Evolutionary conservation across 306 rosid genomes (phyloP), one percentile per base, ranked within the genome.

Genomic region (Abrus pulchellus): DNA sequence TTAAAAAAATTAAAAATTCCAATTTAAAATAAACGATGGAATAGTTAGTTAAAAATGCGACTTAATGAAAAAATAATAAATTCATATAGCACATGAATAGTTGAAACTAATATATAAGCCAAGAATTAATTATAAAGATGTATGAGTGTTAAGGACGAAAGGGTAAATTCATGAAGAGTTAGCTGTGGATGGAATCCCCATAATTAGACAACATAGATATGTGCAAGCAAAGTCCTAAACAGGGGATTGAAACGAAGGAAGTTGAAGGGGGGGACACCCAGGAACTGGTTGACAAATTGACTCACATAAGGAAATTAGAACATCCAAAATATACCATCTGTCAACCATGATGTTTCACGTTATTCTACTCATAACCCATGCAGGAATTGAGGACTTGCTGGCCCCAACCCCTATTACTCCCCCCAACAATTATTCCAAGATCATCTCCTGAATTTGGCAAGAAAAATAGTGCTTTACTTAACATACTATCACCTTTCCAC

Each of bases 291-390:
- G 69, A 74, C 20, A 74, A 70, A 32, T 54, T 62, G 1, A 80
- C 29, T 75, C 54, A 52, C 7, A 6, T 1, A 56, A 14, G 48
- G 33, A 72, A 69, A 53, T 44, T 64, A 73, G 68, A 71, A 64
- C 94, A 76, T 78, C 86, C 88, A 86, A 85, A 72, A 82, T 65
- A 82, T 65, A 81, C 82, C 82, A 80, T 68, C 85, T 85, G 87
- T 88, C 86, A 83, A 83, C 83, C 87, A 88, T 88, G 84, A 88
- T 88, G 90, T 76, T 89, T 85, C 94, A 88, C 93, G 88, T 85
- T 92, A 83, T 88, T 74, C 88, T 73, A 94, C 94, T 90, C 91
- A 90, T 94, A 90, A 84, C 88, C 85, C 94, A 83, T 85, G 92
- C 85, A 89, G 73, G 48, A 62, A 40, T 80, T 49, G 30, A 30